These are phyloP conservation scores for Chaetomidium leptoderma DNA, from an alignment of 495 filamentous ascomycete genomes.

Conservation along the genomic window DNA sequence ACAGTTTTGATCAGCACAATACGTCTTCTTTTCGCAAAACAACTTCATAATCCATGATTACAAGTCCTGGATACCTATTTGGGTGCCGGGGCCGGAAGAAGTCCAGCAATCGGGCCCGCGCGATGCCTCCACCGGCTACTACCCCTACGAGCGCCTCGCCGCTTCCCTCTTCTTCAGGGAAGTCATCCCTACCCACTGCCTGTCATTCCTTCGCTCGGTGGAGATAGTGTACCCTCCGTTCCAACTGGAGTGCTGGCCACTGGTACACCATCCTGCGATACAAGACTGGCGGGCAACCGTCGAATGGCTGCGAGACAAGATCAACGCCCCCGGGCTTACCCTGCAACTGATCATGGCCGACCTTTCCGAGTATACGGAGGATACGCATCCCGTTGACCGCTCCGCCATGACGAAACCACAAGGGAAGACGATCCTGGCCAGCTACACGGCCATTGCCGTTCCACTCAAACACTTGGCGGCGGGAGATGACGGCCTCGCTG, in stretches of 20 bases:
- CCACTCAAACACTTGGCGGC: neutral
- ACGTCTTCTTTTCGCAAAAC: slow-evolving; percentile 8
- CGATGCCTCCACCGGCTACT: neutral
- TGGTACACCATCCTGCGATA: neutral
- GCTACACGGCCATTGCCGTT: neutral
- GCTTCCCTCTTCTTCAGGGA: neutral
- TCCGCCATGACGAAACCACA: neutral
- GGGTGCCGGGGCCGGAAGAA: neutral
- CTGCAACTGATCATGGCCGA: neutral
- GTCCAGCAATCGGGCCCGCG: neutral
- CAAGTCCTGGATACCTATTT: neutral
- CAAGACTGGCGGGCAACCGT: slow-evolving; percentile 1
- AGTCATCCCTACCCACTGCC: neutral
- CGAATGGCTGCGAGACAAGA: neutral
- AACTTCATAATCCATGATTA: neutral
- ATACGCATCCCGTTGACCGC: neutral
- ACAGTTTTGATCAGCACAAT: too few relatives aligned
- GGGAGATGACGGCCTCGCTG: neutral
- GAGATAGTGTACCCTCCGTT: neutral
- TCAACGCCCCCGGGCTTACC: slow-evolving; percentile 1
- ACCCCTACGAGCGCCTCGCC: neutral
- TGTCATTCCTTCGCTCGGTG: neutral
- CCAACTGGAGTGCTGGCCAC: neutral
- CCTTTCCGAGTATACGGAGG: too few relatives aligned
- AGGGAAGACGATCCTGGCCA: neutral